Evolutionary conservation across 345 rosid genomes (phyloP).

Genomic region (Punica granatum): DNA sequence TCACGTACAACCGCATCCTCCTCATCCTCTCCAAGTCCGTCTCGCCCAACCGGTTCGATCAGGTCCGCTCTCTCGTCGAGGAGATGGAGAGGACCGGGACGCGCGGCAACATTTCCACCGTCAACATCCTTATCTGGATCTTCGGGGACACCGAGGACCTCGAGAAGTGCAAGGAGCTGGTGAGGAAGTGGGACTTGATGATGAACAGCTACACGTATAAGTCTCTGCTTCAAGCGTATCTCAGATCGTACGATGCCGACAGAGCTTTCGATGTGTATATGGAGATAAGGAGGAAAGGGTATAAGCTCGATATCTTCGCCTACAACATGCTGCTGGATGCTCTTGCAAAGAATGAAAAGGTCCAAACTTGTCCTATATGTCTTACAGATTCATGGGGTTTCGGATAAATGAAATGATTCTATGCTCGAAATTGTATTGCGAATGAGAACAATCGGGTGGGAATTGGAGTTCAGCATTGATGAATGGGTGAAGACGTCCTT

Average conservation of each 20-base stretch:
- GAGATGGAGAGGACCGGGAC: constrained; percentile 50
- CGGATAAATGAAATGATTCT: background rate
- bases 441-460: background rate
- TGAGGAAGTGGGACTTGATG: constrained; percentile 65
- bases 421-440: background rate
- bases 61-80: constrained; percentile 36
- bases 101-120: constrained; percentile 64
- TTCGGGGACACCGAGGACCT: constrained; percentile 51
- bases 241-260: constrained; percentile 51
- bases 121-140: constrained; percentile 67
- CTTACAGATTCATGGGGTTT: background rate
- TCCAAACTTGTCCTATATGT: constrained; percentile 10
- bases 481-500: background rate
- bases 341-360: constrained; percentile 73
- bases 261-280: constrained; percentile 51
- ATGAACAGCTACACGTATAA: constrained; percentile 78
- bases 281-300: constrained; percentile 66
- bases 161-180: constrained; percentile 40
- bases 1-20: constrained; percentile 60
- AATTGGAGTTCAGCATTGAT: background rate
- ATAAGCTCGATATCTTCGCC: constrained; percentile 62
- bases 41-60: constrained; percentile 35
- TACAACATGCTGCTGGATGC: constrained; percentile 90
- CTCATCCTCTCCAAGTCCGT: constrained; percentile 67
- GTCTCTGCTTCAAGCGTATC: constrained; percentile 70